A percentile compares a stretch with the other conserved stretches of the same genome.
These are phyloP conservation scores for Fagopyrum homotropicum DNA, from an alignment of 148 eudicot species.

Conservation along the genomic window DNA sequence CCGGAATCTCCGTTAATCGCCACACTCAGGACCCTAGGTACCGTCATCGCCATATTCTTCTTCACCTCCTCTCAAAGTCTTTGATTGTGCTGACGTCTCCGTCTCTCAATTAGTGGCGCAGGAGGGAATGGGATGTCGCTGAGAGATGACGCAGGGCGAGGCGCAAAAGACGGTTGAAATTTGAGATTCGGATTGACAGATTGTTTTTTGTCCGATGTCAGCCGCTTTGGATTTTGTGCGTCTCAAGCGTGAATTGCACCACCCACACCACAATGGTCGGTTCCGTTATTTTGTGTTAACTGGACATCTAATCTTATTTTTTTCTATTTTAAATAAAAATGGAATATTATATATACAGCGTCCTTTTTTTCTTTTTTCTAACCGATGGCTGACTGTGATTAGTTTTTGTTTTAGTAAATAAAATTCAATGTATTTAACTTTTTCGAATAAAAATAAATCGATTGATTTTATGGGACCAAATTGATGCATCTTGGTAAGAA, in stretches of 20 bases:
- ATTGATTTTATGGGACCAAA: no score
- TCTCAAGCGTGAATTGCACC: neutral
- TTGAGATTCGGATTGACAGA: slow-evolving; percentile 7
- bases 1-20: slow-evolving; percentile 66
- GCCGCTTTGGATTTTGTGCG: neutral
- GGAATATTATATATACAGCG: no score
- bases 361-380: no score
- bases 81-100: neutral
- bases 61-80: neutral
- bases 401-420: no score
- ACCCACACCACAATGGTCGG: no score
- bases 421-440: no score
- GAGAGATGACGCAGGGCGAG: slow-evolving; percentile 2
- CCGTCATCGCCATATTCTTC: slow-evolving; percentile 4
- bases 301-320: no score
- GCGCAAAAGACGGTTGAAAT: slow-evolving; percentile 1
- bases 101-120: slow-evolving; percentile 1
- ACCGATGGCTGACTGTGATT: no score
- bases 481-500: no score
- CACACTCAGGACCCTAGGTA: slow-evolving; percentile 36
- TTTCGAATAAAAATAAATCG: no score
- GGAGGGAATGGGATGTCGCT: neutral
- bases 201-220: neutral
- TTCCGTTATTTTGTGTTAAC: no score
- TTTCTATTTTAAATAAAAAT: no score